Evolutionary conservation across 176 grass and related monocot species (phyloP), one percentile per base, ranked within the genome.

Genomic region (Bonia amplexicaulis): DNA sequence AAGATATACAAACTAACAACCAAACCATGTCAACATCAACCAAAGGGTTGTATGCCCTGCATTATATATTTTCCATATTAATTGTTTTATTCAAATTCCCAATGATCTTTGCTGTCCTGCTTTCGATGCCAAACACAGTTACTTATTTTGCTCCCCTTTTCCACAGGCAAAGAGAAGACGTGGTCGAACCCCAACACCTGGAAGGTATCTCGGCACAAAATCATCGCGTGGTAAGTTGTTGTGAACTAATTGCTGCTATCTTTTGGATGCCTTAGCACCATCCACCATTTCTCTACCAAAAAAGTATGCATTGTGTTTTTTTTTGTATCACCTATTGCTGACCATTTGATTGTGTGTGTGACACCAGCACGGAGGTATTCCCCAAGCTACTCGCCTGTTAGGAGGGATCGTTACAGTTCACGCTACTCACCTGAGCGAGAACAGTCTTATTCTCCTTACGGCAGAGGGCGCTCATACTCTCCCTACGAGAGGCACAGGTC

Each of bases 131-230:
- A 66, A 82, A 90, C 10, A 35, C n/a, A 39, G 27, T 15, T 39
- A 15, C 78, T 70, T 79, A 90, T 66, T 41, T 31, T n/a, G 49
- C 16, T 66, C 27, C 69, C 42, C 6, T 41, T 1, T 27, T 83
- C 19, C n/a, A n/a, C 88, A 98, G 93, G 90, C 93, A 67, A 98
- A 88, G 75, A 94, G 96, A 69, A 85, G 88, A 69, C 74, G 96
- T 1, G 73, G 89, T 51, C 76, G 96, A 53, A 91, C 91, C 12
- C 88, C 96, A 48, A 98, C 93, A 41, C 93, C 93, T 69, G 93
- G 96, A 78, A 95, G 76, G 35, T 98, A 96, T 87, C 86, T 91
- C 61, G 96, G 96, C 29, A 35, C 81, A 47, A 92, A 87, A 77
- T 71, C 85, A 67, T 86, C 59, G 31, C 83, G 88, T 51, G 71